Base-by-base conservation (phyloP, 306 rosid genomes). In the Calophaca sinica region DNA sequence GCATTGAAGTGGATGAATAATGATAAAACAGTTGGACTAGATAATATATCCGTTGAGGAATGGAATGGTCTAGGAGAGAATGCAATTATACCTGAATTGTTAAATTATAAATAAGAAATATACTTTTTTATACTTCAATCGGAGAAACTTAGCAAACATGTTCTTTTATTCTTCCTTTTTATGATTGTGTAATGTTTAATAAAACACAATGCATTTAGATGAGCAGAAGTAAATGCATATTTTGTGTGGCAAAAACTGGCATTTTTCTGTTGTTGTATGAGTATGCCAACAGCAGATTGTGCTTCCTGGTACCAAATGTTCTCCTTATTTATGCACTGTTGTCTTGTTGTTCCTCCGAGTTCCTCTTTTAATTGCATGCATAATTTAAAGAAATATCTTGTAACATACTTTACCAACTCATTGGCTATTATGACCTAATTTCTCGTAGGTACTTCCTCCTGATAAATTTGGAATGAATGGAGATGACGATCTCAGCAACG, bases 401-500 rank as follows among this genome's bases (percentile, higher is more conserved):
- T 33, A 59, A 68, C 39, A 52, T 73, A 39, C 76, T 62, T 52
- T 32, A 26, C 63, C 6, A 6, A 48, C 53, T 51, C 28, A 71
- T 58, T 10, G 66, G 57, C 65, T 68, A 62, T 70, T 74, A 72
- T 83, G 14, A 41, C 81, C 78, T 83, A 70, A 77, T 42, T 74
- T 83, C 71, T 81, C 70, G 38, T 79, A 84, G 86, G 75, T 70
- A 55, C 14, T 72, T 83, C 36, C 9, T 54, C 80, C 3, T 32
- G 76, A 58, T 10, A 49, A 68, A 70, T 49, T 78, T 54, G 75
- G 65, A 58, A 46, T 65, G 65, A 66, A 76, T 62, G 80, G 84
- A 62, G 50, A 62, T 79, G 81, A 29, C 55, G 7, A 63, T 82
- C 71, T 79, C 87, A 7, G 81, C 84, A 65, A 78, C 87, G 49